Evolutionary conservation across 2,329 filamentous ascomycete genomes (phyloP), one percentile per base, ranked within the genome.

Genomic region (Ceratocystis ficicola): DNA sequence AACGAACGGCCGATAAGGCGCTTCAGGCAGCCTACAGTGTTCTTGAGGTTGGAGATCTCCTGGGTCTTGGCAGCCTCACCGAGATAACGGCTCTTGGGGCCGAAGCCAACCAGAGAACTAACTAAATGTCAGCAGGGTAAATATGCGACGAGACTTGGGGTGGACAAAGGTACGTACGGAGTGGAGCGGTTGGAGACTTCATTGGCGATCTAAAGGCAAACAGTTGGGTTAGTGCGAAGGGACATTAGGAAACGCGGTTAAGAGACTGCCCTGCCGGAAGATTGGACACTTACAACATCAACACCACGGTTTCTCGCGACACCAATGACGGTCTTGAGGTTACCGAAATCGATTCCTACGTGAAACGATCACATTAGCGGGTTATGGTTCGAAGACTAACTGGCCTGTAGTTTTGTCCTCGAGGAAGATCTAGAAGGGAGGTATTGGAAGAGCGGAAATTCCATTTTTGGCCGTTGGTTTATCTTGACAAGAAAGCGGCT

Each of bases 31-130:
- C 85, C 82, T 79, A 99, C 89, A 71, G 94, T 99, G 84, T 99
- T 99, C 83, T 97, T 99, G 74, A 97, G 86, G 83, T 99, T 99
- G 74, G 93, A 96, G 75, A 96, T 95, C 80, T 99, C 94, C 80
- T 96, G 93, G 71, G 93, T 97, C 85, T 97, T 97, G 71, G 94
- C 94, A 67, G 89, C 78, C 81, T 99, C 94, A 71, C 94, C 94
- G 70, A 99, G 84, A 76, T 95, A 95, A 80, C 94, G 89, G 77
- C 84, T 86, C 80, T 95, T 96, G 75, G 90, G 88, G 68, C 91
- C 90, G 77, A 99, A 99, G 73, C 90, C 92, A 73, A 99, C 94
- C 70, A 99, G 82, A 69, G 94, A 91, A 69, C 92, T 95, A 65
- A 65, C 25, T 8, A 8, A 30, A 17, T 41, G 62, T 68, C 62